Conservation (phyloP, 2,329 filamentous ascomycete genomes). For the Diaporthe vexans region DNA sequence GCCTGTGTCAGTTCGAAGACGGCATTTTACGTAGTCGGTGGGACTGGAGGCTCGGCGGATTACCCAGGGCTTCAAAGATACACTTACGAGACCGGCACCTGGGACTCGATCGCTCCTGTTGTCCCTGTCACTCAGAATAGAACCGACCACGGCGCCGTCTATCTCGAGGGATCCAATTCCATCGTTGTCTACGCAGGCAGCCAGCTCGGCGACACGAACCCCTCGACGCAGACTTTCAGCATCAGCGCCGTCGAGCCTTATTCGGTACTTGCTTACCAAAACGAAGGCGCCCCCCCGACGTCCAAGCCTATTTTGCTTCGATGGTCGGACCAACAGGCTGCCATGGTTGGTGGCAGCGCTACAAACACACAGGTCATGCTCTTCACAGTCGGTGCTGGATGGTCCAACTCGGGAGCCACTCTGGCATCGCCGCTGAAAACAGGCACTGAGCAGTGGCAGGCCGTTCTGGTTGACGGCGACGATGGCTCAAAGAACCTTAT, state of each 20-base stretch:
- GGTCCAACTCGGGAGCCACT: conserved; percentile 76
- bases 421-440: conserved; percentile 73
- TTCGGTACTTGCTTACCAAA: conserved; percentile 69
- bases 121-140: conserved; percentile 75
- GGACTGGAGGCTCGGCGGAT: conserved; percentile 65
- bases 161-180: conserved; percentile 76
- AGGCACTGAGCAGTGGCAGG: conserved; percentile 69
- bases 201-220: conserved; percentile 68
- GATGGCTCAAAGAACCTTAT: conserved; percentile 85
- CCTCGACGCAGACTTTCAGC: conserved; percentile 82
- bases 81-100: conserved; percentile 66
- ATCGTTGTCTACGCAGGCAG: conserved; percentile 87
- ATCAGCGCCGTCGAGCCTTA: conserved; percentile 78
- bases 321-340: conserved; percentile 79
- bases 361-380: conserved; percentile 79
- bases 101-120: conserved; percentile 61
- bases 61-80: conserved; percentile 84
- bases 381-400: conserved; percentile 75
- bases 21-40: conserved; percentile 86
- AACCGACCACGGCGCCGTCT: conserved; percentile 81
- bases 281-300: conserved; percentile 70
- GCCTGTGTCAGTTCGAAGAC: conserved; percentile 78
- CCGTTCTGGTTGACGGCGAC: conserved; percentile 76
- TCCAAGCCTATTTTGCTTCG: conserved; percentile 79
- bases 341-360: conserved; percentile 80